These are phyloP conservation scores for Pyrus pyrifolia DNA, from an alignment of 306 rosid genomes.

Conservation along the genomic window DNA sequence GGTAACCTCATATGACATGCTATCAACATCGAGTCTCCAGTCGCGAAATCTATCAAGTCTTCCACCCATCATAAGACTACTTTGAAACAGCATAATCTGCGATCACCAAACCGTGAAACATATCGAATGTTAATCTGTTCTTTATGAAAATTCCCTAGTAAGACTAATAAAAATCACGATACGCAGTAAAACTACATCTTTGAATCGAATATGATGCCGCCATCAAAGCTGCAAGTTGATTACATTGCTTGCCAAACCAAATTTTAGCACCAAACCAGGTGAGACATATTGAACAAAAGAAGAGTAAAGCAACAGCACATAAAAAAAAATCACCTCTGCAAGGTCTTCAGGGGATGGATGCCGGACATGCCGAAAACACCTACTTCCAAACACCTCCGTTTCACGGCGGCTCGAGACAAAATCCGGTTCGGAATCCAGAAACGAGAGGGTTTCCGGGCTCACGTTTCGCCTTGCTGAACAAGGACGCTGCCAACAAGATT, in stretches of 20 bases:
- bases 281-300: background rate
- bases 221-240: background rate
- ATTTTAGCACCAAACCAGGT: background rate
- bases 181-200: background rate
- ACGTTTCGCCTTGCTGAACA: slow-evolving; percentile 50
- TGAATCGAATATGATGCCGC: background rate
- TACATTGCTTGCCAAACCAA: background rate
- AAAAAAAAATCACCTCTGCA: slow-evolving; percentile 56
- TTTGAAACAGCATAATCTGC: slow-evolving; percentile 82
- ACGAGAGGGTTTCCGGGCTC: slow-evolving; percentile 46
- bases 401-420: slow-evolving; percentile 33
- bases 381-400: slow-evolving; percentile 45
- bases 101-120: slow-evolving; percentile 1
- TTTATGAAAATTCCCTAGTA: background rate
- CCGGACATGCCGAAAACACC: slow-evolving; percentile 53
- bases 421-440: slow-evolving; percentile 58
- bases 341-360: slow-evolving; percentile 63
- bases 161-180: background rate
- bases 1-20: slow-evolving; percentile 85
- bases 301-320: background rate
- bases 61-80: slow-evolving; percentile 72
- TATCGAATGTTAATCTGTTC: background rate
- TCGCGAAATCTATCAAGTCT: slow-evolving; percentile 73
- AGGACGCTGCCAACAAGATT: slow-evolving; percentile 51
- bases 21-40: slow-evolving; percentile 86